Evolutionary conservation across 805 yeast genomes (phyloP), one percentile per base, ranked within the genome.

Genomic region (Ogataea pilisensis): DNA sequence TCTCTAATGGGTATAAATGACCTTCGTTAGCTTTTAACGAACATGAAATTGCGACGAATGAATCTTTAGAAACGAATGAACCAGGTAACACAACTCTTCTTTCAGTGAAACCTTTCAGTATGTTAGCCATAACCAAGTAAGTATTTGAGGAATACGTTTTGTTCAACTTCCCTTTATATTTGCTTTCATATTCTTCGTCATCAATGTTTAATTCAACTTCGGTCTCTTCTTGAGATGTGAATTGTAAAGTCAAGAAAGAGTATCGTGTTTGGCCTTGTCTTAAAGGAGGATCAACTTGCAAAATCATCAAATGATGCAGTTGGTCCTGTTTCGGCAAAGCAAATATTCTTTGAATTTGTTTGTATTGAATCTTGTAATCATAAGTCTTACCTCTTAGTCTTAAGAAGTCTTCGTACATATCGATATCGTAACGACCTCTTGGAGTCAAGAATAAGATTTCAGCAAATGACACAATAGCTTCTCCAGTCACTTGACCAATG

Each of bases 251-350:
- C 59, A 93, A 69, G 61, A 87, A 93, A 31, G 96, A 95, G 57
- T 93, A 91, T 45, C 96, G 78, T 0, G 99, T 93, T 67, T 93
- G 98, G 41, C 99, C 99, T 67, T 93, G 99, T 62, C 98, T 81
- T 49, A 93, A 70, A 2, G 99, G 99, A 20, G 99, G 99, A 52
- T 91, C 97, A 34, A 93, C 84, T 57, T 95, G 96, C 45, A 91
- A 68, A 6, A 93, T 82, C 58, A 93, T 72, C 50, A 90, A 69
- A 61, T 91, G 95, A 60, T 91, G 95, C 32, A 85, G 72, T 46
- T 89, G 97, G 63, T 93, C 99, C 1, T 95, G 89, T 58, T 88
- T 89, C 20, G 99, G 99, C 50, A 93, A 72, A 12, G 95, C 80
- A 53, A 93, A 91, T 28, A 93, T 80, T 56, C 96, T 76, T 64